phyloP scores from a whole-genome alignment of 2,329 filamentous ascomycete species.

The Xylaria multiplex region DNA sequence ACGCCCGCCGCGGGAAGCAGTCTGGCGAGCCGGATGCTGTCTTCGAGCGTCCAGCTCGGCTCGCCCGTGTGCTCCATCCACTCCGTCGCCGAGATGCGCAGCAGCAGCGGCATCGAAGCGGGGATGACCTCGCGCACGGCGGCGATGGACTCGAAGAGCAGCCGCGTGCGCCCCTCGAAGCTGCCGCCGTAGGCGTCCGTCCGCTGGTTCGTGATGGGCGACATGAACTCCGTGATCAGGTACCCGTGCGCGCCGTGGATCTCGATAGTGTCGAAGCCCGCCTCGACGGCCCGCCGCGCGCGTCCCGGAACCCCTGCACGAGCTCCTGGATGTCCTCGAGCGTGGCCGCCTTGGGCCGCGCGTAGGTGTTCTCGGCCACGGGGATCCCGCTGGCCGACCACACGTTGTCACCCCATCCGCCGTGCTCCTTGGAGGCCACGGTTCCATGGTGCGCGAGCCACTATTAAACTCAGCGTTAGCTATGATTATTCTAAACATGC shows the following conservation, averaged over 20 bases:
- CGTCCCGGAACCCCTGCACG: slow-evolving; percentile 50
- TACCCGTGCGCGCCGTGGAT: slow-evolving; percentile 86
- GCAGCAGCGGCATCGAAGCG: slow-evolving; percentile 71
- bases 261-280: slow-evolving; percentile 72
- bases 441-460: slow-evolving; percentile 69
- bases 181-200: slow-evolving; percentile 74
- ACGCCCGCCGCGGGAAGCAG: slow-evolving; percentile 77
- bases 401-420: slow-evolving; percentile 54
- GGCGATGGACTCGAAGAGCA: slow-evolving; percentile 75
- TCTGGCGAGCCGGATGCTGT: slow-evolving; percentile 73
- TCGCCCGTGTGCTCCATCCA: slow-evolving; percentile 69
- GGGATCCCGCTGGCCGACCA: slow-evolving; percentile 66
- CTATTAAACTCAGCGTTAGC: background rate
- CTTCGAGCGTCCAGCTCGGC: slow-evolving; percentile 73
- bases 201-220: slow-evolving; percentile 73
- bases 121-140: slow-evolving; percentile 70
- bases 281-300: slow-evolving; percentile 53
- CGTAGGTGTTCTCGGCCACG: slow-evolving; percentile 64
- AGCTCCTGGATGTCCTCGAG: slow-evolving; percentile 50
- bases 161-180: slow-evolving; percentile 75
- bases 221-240: slow-evolving; percentile 75
- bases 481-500: background rate
- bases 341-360: slow-evolving; percentile 68
- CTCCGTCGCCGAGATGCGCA: slow-evolving; percentile 73
- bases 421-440: slow-evolving; percentile 46